Base-by-base conservation (phyloP, 108 stramenopile species). In the Skeletonema menzelii region DNA sequence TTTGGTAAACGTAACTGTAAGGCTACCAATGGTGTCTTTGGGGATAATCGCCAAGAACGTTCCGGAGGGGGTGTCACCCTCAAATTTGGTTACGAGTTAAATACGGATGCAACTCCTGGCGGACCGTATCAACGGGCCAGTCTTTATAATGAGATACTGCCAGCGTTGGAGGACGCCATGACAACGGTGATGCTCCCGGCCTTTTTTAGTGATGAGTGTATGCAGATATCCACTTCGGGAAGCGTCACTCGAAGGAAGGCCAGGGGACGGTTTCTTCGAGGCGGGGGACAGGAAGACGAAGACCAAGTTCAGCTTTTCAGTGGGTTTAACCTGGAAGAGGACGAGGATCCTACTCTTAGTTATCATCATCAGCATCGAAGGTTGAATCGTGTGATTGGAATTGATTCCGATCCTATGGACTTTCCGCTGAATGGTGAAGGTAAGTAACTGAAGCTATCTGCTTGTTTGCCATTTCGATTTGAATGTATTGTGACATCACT, bases 21-120 rank as follows among this genome's bases (percentile, higher is more conserved):
- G 8, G 19, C 30, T 13, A 5, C 4, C 15, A 56, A 57, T 37
- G 67, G 67, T 0, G 11, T 8, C 10, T 68, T 68, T 24, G 67
- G 67, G 22, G 46, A 37, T 19, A 56, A 31, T 22, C 27, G 40
- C 20, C 20, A 65, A 65, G 27, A 20, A 22, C 49, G 49, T 53
- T 20, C 49, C 1, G 49, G 49, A 53, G 62, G 53, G 15, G 76
- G 76, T 14, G 57, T 70, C n/a, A 26, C 59, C 13, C 20, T 77
- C 13, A 38, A 64, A 5, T 70, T 70, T 27, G 64, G 53, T 44
- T 77, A 77, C 30, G 76, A 77, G 65, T 46, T 77, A 27, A 60
- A 46, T 38, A 44, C 49, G 59, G 64, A 77, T 65, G 22, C 59
- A 28, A 27, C 14, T 1, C 40, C 49, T 4, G 49, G 49, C 8